phyloP scores from a whole-genome alignment of 176 grass and related monocot species.

The Oropetium thomaeum region DNA sequence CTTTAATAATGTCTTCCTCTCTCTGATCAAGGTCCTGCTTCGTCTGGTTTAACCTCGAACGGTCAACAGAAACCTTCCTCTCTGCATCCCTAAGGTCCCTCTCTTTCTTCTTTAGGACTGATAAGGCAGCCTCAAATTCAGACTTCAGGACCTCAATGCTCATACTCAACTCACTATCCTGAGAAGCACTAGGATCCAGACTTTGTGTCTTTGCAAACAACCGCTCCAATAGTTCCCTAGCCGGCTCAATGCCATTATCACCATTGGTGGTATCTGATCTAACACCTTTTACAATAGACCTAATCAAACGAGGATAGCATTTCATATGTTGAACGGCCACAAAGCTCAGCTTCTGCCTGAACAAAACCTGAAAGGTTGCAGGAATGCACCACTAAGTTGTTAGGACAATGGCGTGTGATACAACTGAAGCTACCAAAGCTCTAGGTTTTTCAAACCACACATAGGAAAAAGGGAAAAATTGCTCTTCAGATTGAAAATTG shows the following conservation, averaged over 20 bases:
- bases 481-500: background rate
- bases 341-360: slow-evolving; percentile 45
- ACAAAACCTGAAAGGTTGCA: slow-evolving; percentile 37
- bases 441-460: background rate
- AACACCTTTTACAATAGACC: slow-evolving; percentile 42
- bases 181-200: slow-evolving; percentile 40
- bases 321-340: slow-evolving; percentile 42
- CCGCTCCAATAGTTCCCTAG: slow-evolving; percentile 64
- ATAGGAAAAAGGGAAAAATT: background rate
- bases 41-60: slow-evolving; percentile 47
- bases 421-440: background rate
- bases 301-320: slow-evolving; percentile 38
- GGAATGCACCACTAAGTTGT: background rate
- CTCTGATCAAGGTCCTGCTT: slow-evolving; percentile 68
- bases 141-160: slow-evolving; percentile 66
- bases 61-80: slow-evolving; percentile 54
- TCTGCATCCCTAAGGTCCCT: slow-evolving; percentile 56
- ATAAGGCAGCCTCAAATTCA: slow-evolving; percentile 66
- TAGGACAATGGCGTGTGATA: background rate
- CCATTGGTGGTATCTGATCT: slow-evolving; percentile 42
- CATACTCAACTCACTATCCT: slow-evolving; percentile 46
- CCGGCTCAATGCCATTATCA: slow-evolving; percentile 58
- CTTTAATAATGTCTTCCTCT: slow-evolving; percentile 57
- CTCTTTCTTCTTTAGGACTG: slow-evolving; percentile 56
- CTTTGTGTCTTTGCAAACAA: slow-evolving; percentile 61